phyloP scores from a whole-genome alignment of 345 rosid genomes.

The Syzygium aqueum region DNA sequence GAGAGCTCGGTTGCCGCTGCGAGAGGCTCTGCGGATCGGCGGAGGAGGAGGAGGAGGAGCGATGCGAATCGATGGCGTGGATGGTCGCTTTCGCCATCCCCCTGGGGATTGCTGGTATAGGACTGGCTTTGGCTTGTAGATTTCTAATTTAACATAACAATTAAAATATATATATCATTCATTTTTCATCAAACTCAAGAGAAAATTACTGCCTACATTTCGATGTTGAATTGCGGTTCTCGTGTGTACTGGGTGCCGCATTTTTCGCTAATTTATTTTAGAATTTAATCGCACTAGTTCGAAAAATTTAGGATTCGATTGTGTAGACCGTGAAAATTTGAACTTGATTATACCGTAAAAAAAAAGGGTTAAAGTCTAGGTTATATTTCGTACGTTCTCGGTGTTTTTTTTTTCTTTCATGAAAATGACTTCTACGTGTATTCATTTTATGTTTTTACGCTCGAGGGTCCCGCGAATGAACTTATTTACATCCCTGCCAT shows the following conservation, averaged over 20 bases:
- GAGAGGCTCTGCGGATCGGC: neutral
- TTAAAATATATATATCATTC: neutral
- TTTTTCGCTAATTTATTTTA: neutral
- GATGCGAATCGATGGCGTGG: conserved; percentile 8
- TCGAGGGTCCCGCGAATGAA: neutral
- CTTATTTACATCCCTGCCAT: neutral
- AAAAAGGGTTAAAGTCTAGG: accelerated
- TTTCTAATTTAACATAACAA: neutral
- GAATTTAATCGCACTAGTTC: accelerated
- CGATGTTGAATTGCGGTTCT: neutral
- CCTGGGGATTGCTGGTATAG: conserved; percentile 39
- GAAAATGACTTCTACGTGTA: too few species aligned
- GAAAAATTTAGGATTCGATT: neutral
- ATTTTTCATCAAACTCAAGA: neutral
- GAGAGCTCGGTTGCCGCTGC: neutral
- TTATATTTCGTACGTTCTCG: too few species aligned
- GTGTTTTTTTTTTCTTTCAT: too few species aligned
- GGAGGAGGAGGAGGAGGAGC: neutral
- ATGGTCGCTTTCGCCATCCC: conserved; percentile 27
- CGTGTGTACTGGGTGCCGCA: too few species aligned
- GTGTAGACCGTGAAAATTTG: accelerated
- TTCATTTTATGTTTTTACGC: neutral
- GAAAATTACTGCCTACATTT: neutral
- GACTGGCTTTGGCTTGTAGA: conserved; percentile 22
- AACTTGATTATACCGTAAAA: neutral